A percentile compares a stretch with the other conserved stretches of the same genome.
These are phyloP conservation scores for Clavispora phyllophila DNA, from an alignment of 805 yeast species.

Conservation along the genomic window DNA sequence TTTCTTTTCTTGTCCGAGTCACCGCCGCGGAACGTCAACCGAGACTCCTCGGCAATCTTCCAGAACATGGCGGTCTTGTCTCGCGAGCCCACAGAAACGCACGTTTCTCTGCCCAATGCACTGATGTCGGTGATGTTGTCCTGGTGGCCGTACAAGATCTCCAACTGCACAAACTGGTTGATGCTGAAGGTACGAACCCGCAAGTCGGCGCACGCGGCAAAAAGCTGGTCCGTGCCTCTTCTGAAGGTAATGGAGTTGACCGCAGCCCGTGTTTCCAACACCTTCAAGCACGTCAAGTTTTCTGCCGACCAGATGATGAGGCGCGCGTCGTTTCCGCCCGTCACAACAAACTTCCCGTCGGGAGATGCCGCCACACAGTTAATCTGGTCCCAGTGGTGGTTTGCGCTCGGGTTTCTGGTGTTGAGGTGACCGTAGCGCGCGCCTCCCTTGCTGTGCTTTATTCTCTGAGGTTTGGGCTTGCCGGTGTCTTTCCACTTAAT, in stretches of 20 bases:
- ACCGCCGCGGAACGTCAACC: slow-evolving; percentile 91
- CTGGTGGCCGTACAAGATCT: slow-evolving; percentile 92
- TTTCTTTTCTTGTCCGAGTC: slow-evolving; percentile 48
- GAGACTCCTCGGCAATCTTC: slow-evolving; percentile 94
- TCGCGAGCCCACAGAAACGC: slow-evolving; percentile 93
- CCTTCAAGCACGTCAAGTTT: slow-evolving; percentile 68
- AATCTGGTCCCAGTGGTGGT: slow-evolving; percentile 76
- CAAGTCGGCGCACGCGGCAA: slow-evolving; percentile 89
- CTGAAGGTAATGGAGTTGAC: slow-evolving; percentile 75
- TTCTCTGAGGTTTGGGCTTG: slow-evolving; percentile 48
- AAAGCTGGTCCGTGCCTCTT: slow-evolving; percentile 75
- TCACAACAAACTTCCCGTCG: slow-evolving; percentile 82
- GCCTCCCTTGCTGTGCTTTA: slow-evolving; percentile 66
- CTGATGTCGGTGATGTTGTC: slow-evolving; percentile 79
- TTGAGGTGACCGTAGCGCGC: slow-evolving; percentile 33
- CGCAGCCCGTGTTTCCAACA: slow-evolving; percentile 70
- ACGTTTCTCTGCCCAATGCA: slow-evolving; percentile 80
- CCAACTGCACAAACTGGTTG: slow-evolving; percentile 83
- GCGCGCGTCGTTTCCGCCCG: slow-evolving; percentile 84
- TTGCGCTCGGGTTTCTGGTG: slow-evolving; percentile 45
- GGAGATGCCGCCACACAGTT: slow-evolving; percentile 77
- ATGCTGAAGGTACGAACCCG: slow-evolving; percentile 83
- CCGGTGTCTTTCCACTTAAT: slow-evolving; percentile 73
- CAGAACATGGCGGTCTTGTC: slow-evolving; percentile 94
- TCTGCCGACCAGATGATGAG: slow-evolving; percentile 85